Base-by-base conservation (phyloP, 352 stramenopile species). In the Phytopythium litorale region DNA sequence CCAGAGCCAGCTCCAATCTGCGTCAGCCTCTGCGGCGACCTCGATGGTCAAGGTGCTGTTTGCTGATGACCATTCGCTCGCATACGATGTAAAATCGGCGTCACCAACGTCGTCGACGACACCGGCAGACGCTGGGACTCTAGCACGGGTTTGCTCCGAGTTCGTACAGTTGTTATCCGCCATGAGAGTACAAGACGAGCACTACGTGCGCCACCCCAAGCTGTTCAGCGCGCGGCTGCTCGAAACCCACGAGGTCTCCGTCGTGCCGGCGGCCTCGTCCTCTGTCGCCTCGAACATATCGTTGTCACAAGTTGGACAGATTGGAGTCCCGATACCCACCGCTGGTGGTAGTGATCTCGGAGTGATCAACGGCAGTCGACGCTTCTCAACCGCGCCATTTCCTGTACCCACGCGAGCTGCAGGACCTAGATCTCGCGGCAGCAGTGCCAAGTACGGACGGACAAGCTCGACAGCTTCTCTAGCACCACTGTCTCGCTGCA, bases 211-310 rank as follows among this genome's bases (percentile, higher is more conserved):
- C 23, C 64, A 89, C 43, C 43, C 67, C 33, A 91, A 91, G 65
- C 58, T 91, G 2, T 91, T 89, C 49, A 88, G 68, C 54, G 75
- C 81, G 1, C 77, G 81, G 16, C 77, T 88, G 64, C 78, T 88
- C 35, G 79, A 91, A 54, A 77, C 58, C 45, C 80, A 84, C 54
- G 81, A 91, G 60, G 69, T 89, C 16, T 86, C 81, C 0, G 67
- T 88, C 23, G 60, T 78, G 0, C 76, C 78, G 16, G 70, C 51
- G 21, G n/a, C 25, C 3, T 49, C 53, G 7, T n/a, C 65, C 7
- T 48, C 53, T 8, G 8, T 28, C 7, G 33, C 53, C 9, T 35
- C 53, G 7, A 49, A 6, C 13, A 48, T 15, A 13, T 25, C 53
- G 13, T 9, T 49, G 25, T 49, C 21, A 5, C 35, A 43, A 37